phyloP scores from a whole-genome alignment of 495 filamentous ascomycete genomes.

The Neurospora pannonica region DNA sequence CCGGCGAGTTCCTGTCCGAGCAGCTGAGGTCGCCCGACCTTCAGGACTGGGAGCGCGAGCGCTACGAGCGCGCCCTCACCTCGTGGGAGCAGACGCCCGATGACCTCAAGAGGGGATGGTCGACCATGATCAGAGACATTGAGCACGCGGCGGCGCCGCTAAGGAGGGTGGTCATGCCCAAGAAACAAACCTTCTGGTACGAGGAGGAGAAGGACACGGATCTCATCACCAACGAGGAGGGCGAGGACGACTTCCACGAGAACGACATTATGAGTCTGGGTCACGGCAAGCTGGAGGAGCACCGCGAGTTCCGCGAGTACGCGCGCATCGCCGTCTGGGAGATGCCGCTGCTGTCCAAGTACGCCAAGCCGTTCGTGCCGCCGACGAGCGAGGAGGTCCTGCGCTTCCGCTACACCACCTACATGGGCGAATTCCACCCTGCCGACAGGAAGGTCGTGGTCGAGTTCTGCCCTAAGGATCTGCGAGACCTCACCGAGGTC shows the following conservation, averaged over 20 bases:
- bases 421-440: conserved; percentile 89
- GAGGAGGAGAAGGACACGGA: conserved; percentile 34
- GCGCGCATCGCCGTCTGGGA: conserved; percentile 86
- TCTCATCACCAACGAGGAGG: conserved; percentile 27
- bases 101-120: neutral
- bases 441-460: conserved; percentile 88
- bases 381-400: conserved; percentile 57
- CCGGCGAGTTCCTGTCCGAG: conserved; percentile 11
- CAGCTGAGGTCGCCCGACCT: conserved; percentile 2
- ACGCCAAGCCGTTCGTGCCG: conserved; percentile 70
- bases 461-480: conserved; percentile 66
- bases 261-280: conserved; percentile 75
- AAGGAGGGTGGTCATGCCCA: conserved; percentile 2
- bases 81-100: conserved; percentile 4
- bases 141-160: neutral
- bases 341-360: conserved; percentile 78
- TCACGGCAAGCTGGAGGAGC: conserved; percentile 80
- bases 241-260: conserved; percentile 42
- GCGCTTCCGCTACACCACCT: conserved; percentile 94
- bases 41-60: conserved; percentile 8
- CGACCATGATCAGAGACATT: conserved; percentile 1
- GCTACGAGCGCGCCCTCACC: neutral
- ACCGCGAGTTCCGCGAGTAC: conserved; percentile 83
- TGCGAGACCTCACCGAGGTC: conserved; percentile 45
- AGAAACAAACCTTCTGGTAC: conserved; percentile 27